A percentile compares a stretch with the other conserved stretches of the same genome.
phyloP scores from a whole-genome alignment of 306 rosid genomes.

The Prosopis cineraria region DNA sequence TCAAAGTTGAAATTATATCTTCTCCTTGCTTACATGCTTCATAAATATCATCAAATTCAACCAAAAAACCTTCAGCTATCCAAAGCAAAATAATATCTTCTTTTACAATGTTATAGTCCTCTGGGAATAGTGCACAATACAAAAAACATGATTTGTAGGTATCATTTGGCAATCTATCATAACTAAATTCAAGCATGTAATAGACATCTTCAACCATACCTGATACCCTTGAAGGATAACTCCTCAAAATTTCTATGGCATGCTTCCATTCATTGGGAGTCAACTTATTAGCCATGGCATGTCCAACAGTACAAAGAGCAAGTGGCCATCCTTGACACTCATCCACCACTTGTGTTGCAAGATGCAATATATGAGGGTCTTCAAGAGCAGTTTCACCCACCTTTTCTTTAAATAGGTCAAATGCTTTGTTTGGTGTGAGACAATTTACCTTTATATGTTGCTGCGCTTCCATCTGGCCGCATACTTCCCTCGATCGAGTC shows the following conservation, averaged over 20 bases:
- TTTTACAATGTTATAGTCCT: not conserved
- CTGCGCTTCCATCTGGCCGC: not conserved
- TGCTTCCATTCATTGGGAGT: not conserved
- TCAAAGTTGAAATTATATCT: not conserved
- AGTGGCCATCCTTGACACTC: constrained; percentile 4
- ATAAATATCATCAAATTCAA: not conserved
- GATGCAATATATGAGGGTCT: not conserved
- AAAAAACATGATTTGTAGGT: not conserved
- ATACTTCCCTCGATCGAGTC: not conserved
- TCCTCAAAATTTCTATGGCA: not conserved
- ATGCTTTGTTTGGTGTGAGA: not conserved
- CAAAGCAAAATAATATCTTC: not conserved
- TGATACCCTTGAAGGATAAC: not conserved
- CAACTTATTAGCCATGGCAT: not conserved
- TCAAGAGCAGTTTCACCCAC: not conserved
- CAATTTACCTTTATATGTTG: not conserved
- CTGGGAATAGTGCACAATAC: not conserved
- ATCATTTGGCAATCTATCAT: not conserved
- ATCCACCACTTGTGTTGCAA: not conserved
- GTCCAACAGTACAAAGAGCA: not conserved
- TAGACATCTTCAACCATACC: constrained; percentile 4
- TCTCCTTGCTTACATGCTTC: not conserved
- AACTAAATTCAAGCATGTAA: constrained; percentile 1
- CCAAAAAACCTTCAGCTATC: not conserved
- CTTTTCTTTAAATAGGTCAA: not conserved